Evolutionary conservation across 371 early-diverging fungal genomes (phyloP), one percentile per base, ranked within the genome.

Genomic region (Modicella reniformis): DNA sequence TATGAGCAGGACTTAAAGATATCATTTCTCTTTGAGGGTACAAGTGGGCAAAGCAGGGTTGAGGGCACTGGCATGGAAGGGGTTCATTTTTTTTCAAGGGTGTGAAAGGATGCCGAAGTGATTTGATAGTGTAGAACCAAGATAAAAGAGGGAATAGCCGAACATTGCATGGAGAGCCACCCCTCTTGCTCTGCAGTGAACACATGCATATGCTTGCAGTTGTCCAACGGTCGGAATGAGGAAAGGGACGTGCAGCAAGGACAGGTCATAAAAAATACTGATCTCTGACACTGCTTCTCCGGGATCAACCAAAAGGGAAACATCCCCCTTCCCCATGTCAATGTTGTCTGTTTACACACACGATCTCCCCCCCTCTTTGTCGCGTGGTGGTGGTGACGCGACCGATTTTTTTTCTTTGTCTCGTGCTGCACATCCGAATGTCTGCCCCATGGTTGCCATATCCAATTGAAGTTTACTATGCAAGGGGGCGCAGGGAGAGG

Each of bases 1-100:
- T 48, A 30, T 23, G 33, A 54, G 64, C 44, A 64, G 19, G 30
- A 26, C 53, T 44, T 44, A 19, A 44, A 19, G 17, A 44, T n/a
- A n/a, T n/a, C n/a, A n/a, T n/a, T n/a, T n/a, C n/a, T n/a, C n/a
- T n/a, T 17, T 44, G 44, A 25, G 25, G 50, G 25, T 50, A 5
- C 50, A 3, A 8, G 34, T 44, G 32, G 30, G 48, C 47, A 37
- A 44, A 54, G 63, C 53, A 54, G 52, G 34, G 50, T 9, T 17
- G 44, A 17, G 44, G 44, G 9, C n/a, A n/a, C n/a, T n/a, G n/a
- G n/a, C n/a, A n/a, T n/a, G n/a, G n/a, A n/a, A n/a, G n/a, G n/a
- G n/a, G n/a, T n/a, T n/a, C n/a, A n/a, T n/a, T n/a, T n/a, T n/a
- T n/a, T n/a, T n/a, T n/a, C n/a, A n/a, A n/a, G n/a, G n/a, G n/a